phyloP scores from a whole-genome alignment of 2,329 filamentous ascomycete species.

The Talaromyces amestolkiae region DNA sequence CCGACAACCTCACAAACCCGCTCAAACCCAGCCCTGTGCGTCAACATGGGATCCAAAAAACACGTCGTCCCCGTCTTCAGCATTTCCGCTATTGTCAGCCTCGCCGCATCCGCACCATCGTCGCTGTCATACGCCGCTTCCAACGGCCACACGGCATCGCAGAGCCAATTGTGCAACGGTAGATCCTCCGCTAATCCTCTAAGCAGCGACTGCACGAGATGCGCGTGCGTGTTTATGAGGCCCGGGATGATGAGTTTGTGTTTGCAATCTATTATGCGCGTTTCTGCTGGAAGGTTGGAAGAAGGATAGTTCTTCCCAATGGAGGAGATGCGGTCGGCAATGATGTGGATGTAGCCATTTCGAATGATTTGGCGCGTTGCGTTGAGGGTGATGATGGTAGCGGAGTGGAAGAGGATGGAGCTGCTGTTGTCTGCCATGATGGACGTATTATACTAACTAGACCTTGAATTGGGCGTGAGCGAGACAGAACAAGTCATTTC shows the following conservation, averaged over 20 bases:
- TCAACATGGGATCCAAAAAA: conserved; percentile 39
- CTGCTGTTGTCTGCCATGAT: neutral
- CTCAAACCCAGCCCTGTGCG: conserved; percentile 28
- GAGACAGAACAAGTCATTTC: neutral
- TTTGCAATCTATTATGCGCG: conserved; percentile 27
- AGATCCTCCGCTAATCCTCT: conserved; percentile 33
- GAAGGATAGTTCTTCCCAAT: neutral
- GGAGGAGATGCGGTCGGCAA: neutral
- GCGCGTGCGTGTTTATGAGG: conserved; percentile 38
- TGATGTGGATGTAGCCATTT: conserved; percentile 21
- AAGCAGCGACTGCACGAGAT: conserved; percentile 36
- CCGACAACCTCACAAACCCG: conserved; percentile 30
- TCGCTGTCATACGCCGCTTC: conserved; percentile 36
- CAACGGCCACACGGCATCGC: conserved; percentile 38
- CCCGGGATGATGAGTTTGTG: conserved; percentile 37
- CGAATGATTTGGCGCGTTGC: conserved; percentile 20
- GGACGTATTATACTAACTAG: no score
- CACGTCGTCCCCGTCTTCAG: conserved; percentile 39
- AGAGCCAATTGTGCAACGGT: conserved; percentile 29
- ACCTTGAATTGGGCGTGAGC: no score
- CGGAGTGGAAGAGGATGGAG: conserved; percentile 22
- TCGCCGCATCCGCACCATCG: conserved; percentile 34
- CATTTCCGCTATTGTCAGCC: conserved; percentile 39
- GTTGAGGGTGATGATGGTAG: conserved; percentile 25
- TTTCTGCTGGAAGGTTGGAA: neutral